phyloP scores from a whole-genome alignment of 495 filamentous ascomycete genomes.

The Talaromyces wortmannii region DNA sequence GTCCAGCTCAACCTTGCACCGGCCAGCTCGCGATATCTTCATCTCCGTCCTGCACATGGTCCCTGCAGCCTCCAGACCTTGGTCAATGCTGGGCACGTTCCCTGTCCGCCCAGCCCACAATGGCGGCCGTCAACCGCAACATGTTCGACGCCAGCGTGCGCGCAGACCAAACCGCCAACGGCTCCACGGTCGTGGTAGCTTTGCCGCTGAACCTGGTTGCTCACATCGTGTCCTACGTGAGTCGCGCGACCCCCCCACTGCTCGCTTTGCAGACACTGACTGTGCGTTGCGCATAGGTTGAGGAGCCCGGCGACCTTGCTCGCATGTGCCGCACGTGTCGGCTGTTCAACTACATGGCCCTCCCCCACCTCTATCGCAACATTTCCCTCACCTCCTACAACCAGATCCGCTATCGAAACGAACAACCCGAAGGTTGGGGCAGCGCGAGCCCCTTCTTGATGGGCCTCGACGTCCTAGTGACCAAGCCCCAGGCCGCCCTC shows the following conservation, averaged over 20 bases:
- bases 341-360: constrained; percentile 58
- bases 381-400: constrained; percentile 53
- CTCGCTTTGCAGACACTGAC: background rate
- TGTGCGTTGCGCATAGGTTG: constrained; percentile 23
- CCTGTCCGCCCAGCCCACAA: constrained; percentile 12
- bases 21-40: no score
- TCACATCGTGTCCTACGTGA: constrained; percentile 46
- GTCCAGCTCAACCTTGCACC: no score
- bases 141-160: constrained; percentile 39
- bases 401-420: constrained; percentile 52
- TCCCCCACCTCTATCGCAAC: constrained; percentile 53
- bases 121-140: constrained; percentile 40
- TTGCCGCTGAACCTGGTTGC: constrained; percentile 54
- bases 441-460: constrained; percentile 56
- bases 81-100: background rate
- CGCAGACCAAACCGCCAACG: constrained; percentile 14
- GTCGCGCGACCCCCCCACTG: constrained; percentile 8
- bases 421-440: constrained; percentile 53
- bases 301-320: constrained; percentile 50
- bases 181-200: constrained; percentile 26
- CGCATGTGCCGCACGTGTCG: constrained; percentile 53
- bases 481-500: constrained; percentile 42
- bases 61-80: no score
- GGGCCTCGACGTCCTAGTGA: constrained; percentile 55
- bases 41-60: no score